Percentiles rank a stretch among this genome's conserved stretches.
Evolutionary conservation across 768 basidiomycete species (phyloP).

Genomic region (Mycena kentingensis): DNA sequence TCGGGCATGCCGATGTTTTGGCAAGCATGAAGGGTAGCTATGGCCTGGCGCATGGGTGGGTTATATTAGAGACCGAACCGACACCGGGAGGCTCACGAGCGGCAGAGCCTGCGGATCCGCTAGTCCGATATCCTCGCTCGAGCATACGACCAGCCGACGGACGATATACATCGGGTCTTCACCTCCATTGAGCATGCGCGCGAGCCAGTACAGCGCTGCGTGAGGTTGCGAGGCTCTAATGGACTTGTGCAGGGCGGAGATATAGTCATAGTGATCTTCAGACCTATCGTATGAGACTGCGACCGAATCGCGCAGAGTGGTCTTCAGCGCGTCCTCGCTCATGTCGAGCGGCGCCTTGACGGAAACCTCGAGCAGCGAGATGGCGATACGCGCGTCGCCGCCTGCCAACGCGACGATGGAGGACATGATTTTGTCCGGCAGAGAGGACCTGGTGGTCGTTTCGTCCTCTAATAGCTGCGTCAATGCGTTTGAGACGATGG

Average conservation of each 20-base stretch:
- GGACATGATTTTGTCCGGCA: constrained; percentile 49
- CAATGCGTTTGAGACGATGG: constrained; percentile 58
- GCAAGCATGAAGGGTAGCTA: constrained; percentile 64
- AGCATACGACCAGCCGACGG: constrained; percentile 73
- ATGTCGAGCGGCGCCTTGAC: constrained; percentile 44
- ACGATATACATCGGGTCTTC: constrained; percentile 82
- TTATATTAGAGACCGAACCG: constrained; percentile 2
- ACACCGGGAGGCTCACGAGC: constrained; percentile 45
- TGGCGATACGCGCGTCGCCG: constrained; percentile 77
- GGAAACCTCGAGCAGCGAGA: constrained; percentile 75
- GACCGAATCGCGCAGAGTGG: constrained; percentile 61
- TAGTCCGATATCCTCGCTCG: constrained; percentile 84
- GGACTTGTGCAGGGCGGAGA: constrained; percentile 82
- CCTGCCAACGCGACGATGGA: constrained; percentile 55
- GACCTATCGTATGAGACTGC: constrained; percentile 72
- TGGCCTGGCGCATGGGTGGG: constrained; percentile 57
- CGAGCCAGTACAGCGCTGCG: constrained; percentile 88
- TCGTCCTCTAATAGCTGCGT: constrained; percentile 27
- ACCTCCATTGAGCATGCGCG: constrained; percentile 77
- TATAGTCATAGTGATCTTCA: constrained; percentile 79
- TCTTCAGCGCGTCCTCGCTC: constrained; percentile 53
- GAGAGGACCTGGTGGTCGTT: constrained; percentile 31
- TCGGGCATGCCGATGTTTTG: constrained; percentile 80
- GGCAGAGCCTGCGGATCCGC: constrained; percentile 79
- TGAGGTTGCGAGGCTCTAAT: constrained; percentile 74